These are phyloP conservation scores for Termitomyces heimii DNA, from an alignment of 768 basidiomycete species.

Conservation along the genomic window DNA sequence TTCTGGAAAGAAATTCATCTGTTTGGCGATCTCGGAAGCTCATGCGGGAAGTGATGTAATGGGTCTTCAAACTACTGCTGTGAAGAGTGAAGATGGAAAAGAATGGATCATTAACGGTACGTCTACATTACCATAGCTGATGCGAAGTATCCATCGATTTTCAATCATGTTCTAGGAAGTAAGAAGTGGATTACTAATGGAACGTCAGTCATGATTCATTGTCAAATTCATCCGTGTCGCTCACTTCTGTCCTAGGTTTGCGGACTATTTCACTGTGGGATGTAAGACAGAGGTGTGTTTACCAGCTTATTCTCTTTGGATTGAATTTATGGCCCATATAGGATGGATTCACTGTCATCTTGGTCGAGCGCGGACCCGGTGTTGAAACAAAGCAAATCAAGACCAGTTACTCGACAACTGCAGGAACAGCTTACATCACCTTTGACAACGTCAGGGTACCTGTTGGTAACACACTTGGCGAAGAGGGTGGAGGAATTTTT, in stretches of 20 bases:
- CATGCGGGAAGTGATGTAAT: constrained; percentile 83
- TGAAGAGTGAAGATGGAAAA: constrained; percentile 76
- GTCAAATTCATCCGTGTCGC: background rate
- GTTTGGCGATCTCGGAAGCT: constrained; percentile 84
- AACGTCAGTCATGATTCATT: constrained; percentile 32
- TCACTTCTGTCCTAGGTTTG: constrained; percentile 26
- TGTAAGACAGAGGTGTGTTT: constrained; percentile 52
- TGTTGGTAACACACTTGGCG: constrained; percentile 72
- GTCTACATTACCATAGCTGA: background rate
- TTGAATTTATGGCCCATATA: constrained; percentile 19
- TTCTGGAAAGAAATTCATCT: constrained; percentile 77
- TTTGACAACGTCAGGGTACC: constrained; percentile 86
- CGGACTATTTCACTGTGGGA: constrained; percentile 63
- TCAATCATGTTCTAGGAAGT: constrained; percentile 29
- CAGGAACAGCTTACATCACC: constrained; percentile 82
- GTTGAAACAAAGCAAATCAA: constrained; percentile 72
- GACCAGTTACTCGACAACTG: constrained; percentile 74
- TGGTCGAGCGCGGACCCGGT: constrained; percentile 31
- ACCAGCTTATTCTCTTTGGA: constrained; percentile 44
- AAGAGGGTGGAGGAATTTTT: constrained; percentile 28
- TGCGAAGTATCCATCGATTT: background rate
- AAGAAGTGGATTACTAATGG: constrained; percentile 91
- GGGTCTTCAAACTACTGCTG: constrained; percentile 73
- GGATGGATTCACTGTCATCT: constrained; percentile 38
- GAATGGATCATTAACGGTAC: constrained; percentile 75